phyloP scores from a whole-genome alignment of 495 filamentous ascomycete genomes.

The Hyaloscypha bicolor region DNA sequence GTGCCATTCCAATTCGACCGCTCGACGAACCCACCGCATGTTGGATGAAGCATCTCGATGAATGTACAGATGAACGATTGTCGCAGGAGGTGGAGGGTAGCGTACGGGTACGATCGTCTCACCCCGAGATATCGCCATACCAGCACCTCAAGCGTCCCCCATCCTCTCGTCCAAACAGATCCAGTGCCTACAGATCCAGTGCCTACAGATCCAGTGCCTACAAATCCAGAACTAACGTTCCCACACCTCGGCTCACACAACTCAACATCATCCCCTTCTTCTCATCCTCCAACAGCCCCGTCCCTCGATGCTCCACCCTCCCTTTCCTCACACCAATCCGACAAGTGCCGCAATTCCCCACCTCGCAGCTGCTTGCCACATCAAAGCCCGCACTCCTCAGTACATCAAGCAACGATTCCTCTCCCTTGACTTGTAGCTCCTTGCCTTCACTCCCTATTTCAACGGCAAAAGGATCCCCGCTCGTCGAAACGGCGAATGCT shows the following conservation, averaged over 20 bases:
- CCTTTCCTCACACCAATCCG: constrained; percentile 46
- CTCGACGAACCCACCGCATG: too few relatives aligned
- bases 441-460: constrained; percentile 36
- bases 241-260: constrained; percentile 14
- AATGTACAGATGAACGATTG: too few relatives aligned
- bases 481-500: constrained; percentile 49
- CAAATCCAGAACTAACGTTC: constrained; percentile 12
- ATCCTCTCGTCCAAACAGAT: too few relatives aligned
- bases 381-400: constrained; percentile 43
- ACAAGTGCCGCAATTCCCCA: constrained; percentile 60
- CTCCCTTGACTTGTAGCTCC: constrained; percentile 36
- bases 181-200: too few relatives aligned
- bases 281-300: constrained; percentile 36
- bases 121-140: too few relatives aligned
- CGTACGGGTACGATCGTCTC: too few relatives aligned
- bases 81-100: too few relatives aligned
- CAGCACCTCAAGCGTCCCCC: too few relatives aligned
- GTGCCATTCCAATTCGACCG: too few relatives aligned
- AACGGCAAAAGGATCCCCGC: constrained; percentile 55
- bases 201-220: neutral
- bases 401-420: constrained; percentile 41
- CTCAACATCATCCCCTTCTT: constrained; percentile 47
- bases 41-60: too few relatives aligned
- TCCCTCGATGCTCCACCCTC: constrained; percentile 54
- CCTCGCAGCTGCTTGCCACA: constrained; percentile 52